A percentile compares a stretch with the other conserved stretches of the same genome.
Conservation (phyloP, 2,329 filamentous ascomycete genomes). For the Verticillium dahliae region DNA sequence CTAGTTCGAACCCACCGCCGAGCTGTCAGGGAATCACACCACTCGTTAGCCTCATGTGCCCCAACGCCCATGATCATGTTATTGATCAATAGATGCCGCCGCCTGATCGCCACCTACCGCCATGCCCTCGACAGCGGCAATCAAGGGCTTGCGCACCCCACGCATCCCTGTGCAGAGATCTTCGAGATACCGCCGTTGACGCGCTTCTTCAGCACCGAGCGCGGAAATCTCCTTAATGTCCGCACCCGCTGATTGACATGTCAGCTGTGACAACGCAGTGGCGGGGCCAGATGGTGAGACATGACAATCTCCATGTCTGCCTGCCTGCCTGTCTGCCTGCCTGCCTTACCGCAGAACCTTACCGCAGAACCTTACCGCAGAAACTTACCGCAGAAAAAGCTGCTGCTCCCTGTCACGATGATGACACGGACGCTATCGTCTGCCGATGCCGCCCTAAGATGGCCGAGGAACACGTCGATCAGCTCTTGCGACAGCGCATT, state of each 20-base stretch:
- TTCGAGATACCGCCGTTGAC: not conserved
- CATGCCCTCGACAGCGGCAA: constrained; percentile 41
- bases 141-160: constrained; percentile 30
- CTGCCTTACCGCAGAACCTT: no score
- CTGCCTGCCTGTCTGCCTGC: no score
- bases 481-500: constrained; percentile 50
- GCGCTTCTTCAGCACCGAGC: not conserved
- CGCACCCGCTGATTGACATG: not conserved
- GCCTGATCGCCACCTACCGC: constrained; percentile 30
- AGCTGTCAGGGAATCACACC: constrained; percentile 18
- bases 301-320: not conserved
- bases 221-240: not conserved
- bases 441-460: constrained; percentile 16
- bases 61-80: not conserved
- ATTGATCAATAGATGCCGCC: not conserved
- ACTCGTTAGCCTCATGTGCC: not conserved
- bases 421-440: constrained; percentile 23
- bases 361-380: no score
- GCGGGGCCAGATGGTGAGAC: not conserved
- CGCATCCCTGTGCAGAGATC: not conserved
- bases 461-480: constrained; percentile 33
- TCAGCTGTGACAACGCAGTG: not conserved
- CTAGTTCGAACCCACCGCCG: constrained; percentile 42
- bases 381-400: constrained; percentile 24
- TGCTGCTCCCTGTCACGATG: constrained; percentile 26